Conservation (phyloP, 2,329 filamentous ascomycete genomes). For the Stagonosporopsis chrysanthemi region DNA sequence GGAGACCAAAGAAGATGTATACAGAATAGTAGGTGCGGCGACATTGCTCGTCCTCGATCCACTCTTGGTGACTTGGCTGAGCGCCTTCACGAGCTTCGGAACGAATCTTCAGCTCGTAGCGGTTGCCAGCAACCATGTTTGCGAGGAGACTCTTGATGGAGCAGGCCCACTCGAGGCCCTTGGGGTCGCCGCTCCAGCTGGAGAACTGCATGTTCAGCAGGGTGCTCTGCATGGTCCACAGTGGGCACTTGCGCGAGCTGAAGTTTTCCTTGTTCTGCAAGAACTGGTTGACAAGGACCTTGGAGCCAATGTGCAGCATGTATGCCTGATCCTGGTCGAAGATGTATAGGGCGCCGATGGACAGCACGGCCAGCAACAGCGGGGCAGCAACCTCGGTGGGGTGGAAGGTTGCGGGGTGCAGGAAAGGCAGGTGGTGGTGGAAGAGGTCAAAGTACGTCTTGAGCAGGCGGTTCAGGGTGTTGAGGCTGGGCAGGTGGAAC, state of each 20-base stretch:
- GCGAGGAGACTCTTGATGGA: constrained; percentile 98
- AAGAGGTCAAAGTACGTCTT: constrained; percentile 97
- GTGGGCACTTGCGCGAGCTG: constrained; percentile 93
- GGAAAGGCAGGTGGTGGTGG: constrained; percentile 93
- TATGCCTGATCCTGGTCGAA: constrained; percentile 98
- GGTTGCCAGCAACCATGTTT: constrained; percentile 98
- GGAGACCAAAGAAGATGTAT: constrained; percentile 96
- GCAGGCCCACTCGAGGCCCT: constrained; percentile 97
- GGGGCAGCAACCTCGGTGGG: constrained; percentile 82
- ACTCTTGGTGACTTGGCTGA: constrained; percentile 81
- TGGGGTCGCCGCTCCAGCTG: constrained; percentile 98
- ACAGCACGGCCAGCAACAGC: constrained; percentile 86
- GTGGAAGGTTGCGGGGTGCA: constrained; percentile 90
- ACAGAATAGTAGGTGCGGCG: constrained; percentile 97
- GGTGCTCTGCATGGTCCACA: constrained; percentile 98
- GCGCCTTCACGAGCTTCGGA: constrained; percentile 83
- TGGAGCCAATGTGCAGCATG: constrained; percentile 95
- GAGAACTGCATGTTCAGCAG: constrained; percentile 98
- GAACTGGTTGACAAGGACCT: constrained; percentile 96
- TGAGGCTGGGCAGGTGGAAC: constrained; percentile 83
- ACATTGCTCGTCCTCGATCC: constrained; percentile 97
- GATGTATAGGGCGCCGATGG: constrained; percentile 93
- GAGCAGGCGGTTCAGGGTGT: constrained; percentile 87
- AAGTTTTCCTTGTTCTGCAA: constrained; percentile 98
- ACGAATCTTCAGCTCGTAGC: constrained; percentile 93